Base-by-base conservation (phyloP, 768 basidiomycete species). In the Pulveroboletus sp. region DNA sequence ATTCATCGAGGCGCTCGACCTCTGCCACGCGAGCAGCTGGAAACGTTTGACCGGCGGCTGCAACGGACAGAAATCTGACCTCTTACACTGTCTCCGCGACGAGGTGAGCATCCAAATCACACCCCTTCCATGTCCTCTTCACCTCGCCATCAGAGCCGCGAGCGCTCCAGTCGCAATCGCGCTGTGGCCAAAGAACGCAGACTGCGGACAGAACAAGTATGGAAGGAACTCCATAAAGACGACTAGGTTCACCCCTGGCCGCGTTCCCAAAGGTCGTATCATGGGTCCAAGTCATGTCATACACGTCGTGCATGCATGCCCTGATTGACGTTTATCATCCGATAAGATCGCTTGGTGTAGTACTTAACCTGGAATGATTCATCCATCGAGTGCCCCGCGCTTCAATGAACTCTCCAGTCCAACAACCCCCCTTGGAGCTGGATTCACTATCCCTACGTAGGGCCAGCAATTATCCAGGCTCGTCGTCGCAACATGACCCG, bases 1-100 rank as follows among this genome's bases (percentile, higher is more conserved):
- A 16, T 84, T 90, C 61, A 87, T 90, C 46, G 70, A 88, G 55
- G 88, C 88, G 2, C 80, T 90, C 21, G 78, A 89, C 42, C 69
- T 75, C 40, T 90, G 88, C 60, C 88, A 90, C 60, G 62, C 71
- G 17, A 77, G 72, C 58, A 72, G 64, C 47, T 87, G 84, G 84
- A 75, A 76, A 21, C 79, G 80, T 53, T 75, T 85, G 52, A 78
- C 81, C 1, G 88, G 87, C 19, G 77, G 74, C 16, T 90, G 88
- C 64, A 90, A 90, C 59, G 69, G 61, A 49, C 73, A 76, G 43
- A 90, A 90, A 69, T 71, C 80, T 47, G 76, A 80, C 38, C 71
- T 90, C 57, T 87, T 86, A 59, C 69, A 72, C 45, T 90, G 88
- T 69, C 71, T 90, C 47, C 78, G 81, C 50, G 72, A 77, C 61